Percentiles rank a stretch among this genome's conserved stretches.
Conservation (phyloP, 2,329 filamentous ascomycete genomes). For the Lecanosticta acicola region DNA sequence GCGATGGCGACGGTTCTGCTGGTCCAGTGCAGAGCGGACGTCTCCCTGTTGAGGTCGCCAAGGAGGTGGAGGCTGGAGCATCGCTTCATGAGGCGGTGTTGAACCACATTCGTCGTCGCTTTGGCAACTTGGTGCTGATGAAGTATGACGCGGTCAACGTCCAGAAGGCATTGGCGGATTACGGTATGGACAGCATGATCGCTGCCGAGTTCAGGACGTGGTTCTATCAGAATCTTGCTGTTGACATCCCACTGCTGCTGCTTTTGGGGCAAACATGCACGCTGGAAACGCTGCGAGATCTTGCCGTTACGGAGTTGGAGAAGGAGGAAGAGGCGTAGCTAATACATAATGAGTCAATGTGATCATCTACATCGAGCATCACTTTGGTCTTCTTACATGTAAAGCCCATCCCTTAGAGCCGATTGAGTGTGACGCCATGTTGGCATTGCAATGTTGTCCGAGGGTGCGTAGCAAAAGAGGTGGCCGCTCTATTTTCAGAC, state of each 20-base stretch:
- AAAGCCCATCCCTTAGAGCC: no score
- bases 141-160: background rate
- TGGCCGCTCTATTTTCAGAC: no score
- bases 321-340: no score
- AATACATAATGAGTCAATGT: no score
- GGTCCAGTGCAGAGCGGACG: no score
- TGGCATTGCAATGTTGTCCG: no score
- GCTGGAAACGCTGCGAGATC: background rate
- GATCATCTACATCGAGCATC: no score
- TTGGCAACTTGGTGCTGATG: background rate
- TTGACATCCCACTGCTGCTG: background rate
- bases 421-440: no score
- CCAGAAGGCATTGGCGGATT: background rate
- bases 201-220: slow-evolving; percentile 1
- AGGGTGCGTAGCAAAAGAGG: no score
- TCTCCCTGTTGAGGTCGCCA: no score
- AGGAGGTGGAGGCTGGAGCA: no score
- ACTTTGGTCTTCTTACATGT: no score
- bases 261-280: background rate
- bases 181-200: slow-evolving; percentile 6
- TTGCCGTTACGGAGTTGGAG: background rate
- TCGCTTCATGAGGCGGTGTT: background rate
- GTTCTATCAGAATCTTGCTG: background rate
- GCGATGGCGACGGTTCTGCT: background rate
- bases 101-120: background rate